These are phyloP conservation scores for Beauveria brongniartii DNA, from an alignment of 2,329 filamentous ascomycete genomes.

Conservation along the genomic window DNA sequence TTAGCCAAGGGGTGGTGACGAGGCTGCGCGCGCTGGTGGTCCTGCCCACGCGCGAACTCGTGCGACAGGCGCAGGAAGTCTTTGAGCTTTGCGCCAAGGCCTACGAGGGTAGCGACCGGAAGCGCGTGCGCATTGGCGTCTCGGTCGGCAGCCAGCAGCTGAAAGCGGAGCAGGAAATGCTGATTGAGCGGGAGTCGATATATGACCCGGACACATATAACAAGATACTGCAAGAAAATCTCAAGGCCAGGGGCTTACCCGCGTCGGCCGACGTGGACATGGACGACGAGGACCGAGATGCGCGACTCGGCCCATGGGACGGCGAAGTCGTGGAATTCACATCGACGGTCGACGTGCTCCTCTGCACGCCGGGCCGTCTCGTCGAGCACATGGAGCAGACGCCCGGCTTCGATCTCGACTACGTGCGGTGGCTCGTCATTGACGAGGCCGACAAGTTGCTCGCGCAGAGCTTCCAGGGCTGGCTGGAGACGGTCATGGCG, in stretches of 20 bases:
- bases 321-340: constrained; percentile 53
- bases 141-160: constrained; percentile 76
- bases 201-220: constrained; percentile 57
- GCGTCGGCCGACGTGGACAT: background rate
- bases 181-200: constrained; percentile 38
- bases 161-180: constrained; percentile 48
- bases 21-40: constrained; percentile 73
- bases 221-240: constrained; percentile 20
- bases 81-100: constrained; percentile 66
- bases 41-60: constrained; percentile 83
- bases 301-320: constrained; percentile 27
- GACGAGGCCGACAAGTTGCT: constrained; percentile 92
- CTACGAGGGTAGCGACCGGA: constrained; percentile 47
- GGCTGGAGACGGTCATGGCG: constrained; percentile 67
- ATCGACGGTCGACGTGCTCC: constrained; percentile 77
- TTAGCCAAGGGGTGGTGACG: constrained; percentile 57
- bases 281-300: constrained; percentile 11
- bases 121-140: constrained; percentile 68
- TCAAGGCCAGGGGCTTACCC: background rate
- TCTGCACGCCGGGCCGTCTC: constrained; percentile 84
- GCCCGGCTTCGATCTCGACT: constrained; percentile 67
- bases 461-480: constrained; percentile 87
- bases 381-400: constrained; percentile 87
- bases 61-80: constrained; percentile 73
- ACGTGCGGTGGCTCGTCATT: constrained; percentile 80